These are phyloP conservation scores for Adansonia grandidieri DNA, from an alignment of 441 rosid genomes.

Conservation along the genomic window DNA sequence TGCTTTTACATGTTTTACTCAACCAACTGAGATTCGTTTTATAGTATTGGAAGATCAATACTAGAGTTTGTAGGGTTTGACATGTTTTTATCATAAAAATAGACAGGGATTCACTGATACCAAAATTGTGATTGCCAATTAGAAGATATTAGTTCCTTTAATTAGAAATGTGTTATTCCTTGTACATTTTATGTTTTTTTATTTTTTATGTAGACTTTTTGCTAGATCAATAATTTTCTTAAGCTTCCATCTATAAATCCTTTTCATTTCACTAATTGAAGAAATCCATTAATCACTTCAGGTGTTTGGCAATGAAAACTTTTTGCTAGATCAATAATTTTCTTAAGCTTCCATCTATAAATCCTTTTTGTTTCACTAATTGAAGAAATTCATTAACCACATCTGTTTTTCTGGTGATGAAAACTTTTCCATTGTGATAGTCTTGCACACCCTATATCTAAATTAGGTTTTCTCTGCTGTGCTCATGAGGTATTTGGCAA, in stretches of 20 bases:
- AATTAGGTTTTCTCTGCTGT: not conserved
- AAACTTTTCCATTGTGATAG: not conserved
- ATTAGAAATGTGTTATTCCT: not conserved
- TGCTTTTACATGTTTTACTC: not conserved
- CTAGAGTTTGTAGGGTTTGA: not conserved
- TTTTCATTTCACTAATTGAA: not conserved
- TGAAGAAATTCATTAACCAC: not conserved
- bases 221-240: conserved; percentile 12
- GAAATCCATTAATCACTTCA: not conserved
- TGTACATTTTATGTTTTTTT: not conserved
- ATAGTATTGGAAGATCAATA: not conserved
- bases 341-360: not conserved
- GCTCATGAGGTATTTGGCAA: not conserved
- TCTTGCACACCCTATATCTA: not conserved
- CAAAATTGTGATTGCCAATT: not conserved
- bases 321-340: not conserved
- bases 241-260: not conserved
- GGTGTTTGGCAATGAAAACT: not conserved
- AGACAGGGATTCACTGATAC: not conserved
- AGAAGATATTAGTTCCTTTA: not conserved
- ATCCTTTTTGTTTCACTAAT: not conserved
- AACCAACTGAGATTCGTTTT: not conserved
- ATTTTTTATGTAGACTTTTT: not conserved
- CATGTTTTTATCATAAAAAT: conserved; percentile 5
- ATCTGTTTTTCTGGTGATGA: not conserved